Base-by-base conservation (phyloP, 768 basidiomycete genomes). In the Cystofilobasidium macerans region DNA sequence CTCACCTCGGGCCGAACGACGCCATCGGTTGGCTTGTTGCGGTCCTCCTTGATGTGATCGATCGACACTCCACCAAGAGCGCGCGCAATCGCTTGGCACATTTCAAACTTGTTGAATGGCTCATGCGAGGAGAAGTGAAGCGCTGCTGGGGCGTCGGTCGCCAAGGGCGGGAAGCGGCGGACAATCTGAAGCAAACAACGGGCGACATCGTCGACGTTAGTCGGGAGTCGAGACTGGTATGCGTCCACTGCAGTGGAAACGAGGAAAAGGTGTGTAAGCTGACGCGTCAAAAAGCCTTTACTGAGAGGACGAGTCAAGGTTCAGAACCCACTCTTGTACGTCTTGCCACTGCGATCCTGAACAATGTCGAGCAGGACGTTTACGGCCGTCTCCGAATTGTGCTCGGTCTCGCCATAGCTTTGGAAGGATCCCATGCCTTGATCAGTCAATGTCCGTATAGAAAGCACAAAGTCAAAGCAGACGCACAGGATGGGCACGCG, bases 51-150 rank as follows among this genome's bases (percentile, higher is more conserved):
- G 72, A 94, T 85, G 73, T 97, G 89, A 1, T 70, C 74, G 33
- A 75, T 56, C 11, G 63, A 12, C 5, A 16, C 42, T 4, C 33
- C 63, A 14, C 43, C 56, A 36, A 94, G 82, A 59, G 89, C 80
- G 66, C 80, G 80, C 12, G 86, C 83, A 70, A 91, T 88, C 42
- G 87, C 78, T 33, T 88, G 78, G 73, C 89, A 90, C 70, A 97
- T 95, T 71, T 87, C 87, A 77, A 92, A 95, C 78, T 98, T 98
- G 12, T 92, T 95, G 74, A 86, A 84, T 1, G 87, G 83, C 5
- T 69, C 67, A 71, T 89, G 86, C 2, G 83, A 84, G 5, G 90
- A 87, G 75, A 89, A 97, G 76, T 97, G 94, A 5, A 97, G 69
- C 59, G 95, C 85, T 0, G n/a, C 9, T 53, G 60, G 61, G 4